These are phyloP conservation scores for Tulasnella sp. DNA, from an alignment of 768 basidiomycete genomes.

Conservation along the genomic window DNA sequence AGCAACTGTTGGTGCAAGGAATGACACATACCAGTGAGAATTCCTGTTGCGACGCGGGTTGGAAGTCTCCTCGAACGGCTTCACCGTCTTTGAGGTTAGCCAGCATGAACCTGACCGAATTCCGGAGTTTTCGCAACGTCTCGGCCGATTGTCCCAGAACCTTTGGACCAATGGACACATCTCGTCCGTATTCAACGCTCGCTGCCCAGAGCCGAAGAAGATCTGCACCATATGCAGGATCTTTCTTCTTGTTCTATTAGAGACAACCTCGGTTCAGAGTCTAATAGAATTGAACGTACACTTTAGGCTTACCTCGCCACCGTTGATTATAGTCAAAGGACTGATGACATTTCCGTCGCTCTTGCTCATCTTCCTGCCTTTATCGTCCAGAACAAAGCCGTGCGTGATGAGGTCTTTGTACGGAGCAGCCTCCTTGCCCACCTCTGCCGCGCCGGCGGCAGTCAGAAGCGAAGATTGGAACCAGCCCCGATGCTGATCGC, in stretches of 20 bases:
- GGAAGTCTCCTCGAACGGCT: slow-evolving; percentile 14
- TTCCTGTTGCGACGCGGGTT: slow-evolving; percentile 26
- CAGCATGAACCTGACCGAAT: slow-evolving; percentile 74
- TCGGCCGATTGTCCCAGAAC: slow-evolving; percentile 66
- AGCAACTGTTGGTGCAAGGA: background rate
- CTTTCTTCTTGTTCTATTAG: slow-evolving; percentile 50
- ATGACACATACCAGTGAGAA: slow-evolving; percentile 51
- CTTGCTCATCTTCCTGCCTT: slow-evolving; percentile 95
- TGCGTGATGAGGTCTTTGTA: slow-evolving; percentile 84
- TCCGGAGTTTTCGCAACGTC: slow-evolving; percentile 71
- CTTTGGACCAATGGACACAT: slow-evolving; percentile 74
- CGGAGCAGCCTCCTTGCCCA: slow-evolving; percentile 33
- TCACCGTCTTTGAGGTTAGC: slow-evolving; percentile 53
- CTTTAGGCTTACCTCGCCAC: slow-evolving; percentile 56
- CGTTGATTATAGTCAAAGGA: slow-evolving; percentile 69
- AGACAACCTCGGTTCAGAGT: too few species aligned
- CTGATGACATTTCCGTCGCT: slow-evolving; percentile 84
- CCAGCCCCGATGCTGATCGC: slow-evolving; percentile 98
- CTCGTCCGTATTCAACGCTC: slow-evolving; percentile 78
- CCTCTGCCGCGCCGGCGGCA: slow-evolving; percentile 41
- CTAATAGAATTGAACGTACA: too few species aligned
- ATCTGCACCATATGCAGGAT: slow-evolving; percentile 78
- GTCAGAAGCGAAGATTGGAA: slow-evolving; percentile 95
- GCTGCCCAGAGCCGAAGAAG: slow-evolving; percentile 85
- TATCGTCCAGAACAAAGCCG: slow-evolving; percentile 89